A percentile compares a stretch with the other conserved stretches of the same genome.
These are phyloP conservation scores for Exophiala bonariae DNA, from an alignment of 2,329 filamentous ascomycete species.

Conservation along the genomic window DNA sequence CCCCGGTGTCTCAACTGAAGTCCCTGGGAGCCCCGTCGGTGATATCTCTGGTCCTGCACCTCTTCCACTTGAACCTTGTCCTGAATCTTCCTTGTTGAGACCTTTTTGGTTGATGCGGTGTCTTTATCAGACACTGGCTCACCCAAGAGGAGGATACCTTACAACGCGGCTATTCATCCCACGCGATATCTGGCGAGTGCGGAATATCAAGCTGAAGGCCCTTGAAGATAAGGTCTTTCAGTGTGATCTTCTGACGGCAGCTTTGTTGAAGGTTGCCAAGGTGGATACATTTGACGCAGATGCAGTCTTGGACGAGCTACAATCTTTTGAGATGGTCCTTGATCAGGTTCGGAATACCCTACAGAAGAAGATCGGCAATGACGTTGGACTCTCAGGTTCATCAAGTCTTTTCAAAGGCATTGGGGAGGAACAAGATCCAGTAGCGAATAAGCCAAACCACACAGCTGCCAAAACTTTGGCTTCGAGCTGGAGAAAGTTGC, in stretches of 20 bases:
- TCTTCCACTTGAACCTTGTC: conserved; percentile 83
- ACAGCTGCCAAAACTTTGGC: conserved; percentile 74
- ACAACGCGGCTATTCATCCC: conserved; percentile 91
- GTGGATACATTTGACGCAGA: conserved; percentile 91
- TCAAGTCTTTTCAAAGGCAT: conserved; percentile 71
- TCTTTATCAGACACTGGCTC: conserved; percentile 86
- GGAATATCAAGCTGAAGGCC: conserved; percentile 87
- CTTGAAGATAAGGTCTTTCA: conserved; percentile 92
- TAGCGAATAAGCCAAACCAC: conserved; percentile 53
- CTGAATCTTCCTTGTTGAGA: conserved; percentile 81
- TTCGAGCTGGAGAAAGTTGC: conserved; percentile 85
- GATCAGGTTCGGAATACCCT: conserved; percentile 79
- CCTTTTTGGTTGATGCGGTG: conserved; percentile 98
- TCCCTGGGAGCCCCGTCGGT: conserved; percentile 61
- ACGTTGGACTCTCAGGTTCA: conserved; percentile 80
- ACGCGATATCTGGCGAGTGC: conserved; percentile 88
- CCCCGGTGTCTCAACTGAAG: conserved; percentile 49
- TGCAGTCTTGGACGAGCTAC: conserved; percentile 90
- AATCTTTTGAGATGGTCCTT: conserved; percentile 78
- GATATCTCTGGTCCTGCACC: conserved; percentile 63
- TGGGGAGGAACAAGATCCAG: conserved; percentile 48
- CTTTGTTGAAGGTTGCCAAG: conserved; percentile 75
- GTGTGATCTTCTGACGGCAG: conserved; percentile 87
- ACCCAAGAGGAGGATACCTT: conserved; percentile 87
- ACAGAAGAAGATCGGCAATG: conserved; percentile 82